Conservation (phyloP, 1,139 yeast species). For the Torulaspora pretoriensis region DNA sequence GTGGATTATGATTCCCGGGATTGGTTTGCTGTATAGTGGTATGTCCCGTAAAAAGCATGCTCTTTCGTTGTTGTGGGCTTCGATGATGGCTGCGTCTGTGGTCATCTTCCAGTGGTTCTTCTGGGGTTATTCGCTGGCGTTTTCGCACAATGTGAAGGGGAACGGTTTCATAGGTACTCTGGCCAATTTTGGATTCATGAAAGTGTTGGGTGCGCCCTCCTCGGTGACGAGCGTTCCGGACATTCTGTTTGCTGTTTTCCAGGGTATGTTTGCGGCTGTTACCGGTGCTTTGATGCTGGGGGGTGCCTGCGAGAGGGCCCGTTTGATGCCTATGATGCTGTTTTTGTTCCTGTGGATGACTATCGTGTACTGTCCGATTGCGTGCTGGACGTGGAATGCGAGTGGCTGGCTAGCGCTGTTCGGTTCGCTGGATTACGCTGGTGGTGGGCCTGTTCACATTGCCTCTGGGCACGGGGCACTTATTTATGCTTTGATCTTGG, state of each 20-base stretch:
- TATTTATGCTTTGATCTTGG: conserved; percentile 85
- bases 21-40: conserved; percentile 87
- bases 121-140: conserved; percentile 92
- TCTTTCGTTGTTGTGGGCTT: conserved; percentile 86
- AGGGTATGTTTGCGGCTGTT: conserved; percentile 92
- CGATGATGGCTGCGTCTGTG: conserved; percentile 78
- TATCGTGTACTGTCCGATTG: conserved; percentile 91
- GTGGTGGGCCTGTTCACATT: conserved; percentile 98
- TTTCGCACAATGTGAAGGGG: conserved; percentile 64
- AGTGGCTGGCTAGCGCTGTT: conserved; percentile 80
- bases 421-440: conserved; percentile 93
- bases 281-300: conserved; percentile 94
- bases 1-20: conserved; percentile 94
- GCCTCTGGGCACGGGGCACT: conserved; percentile 92
- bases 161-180: conserved; percentile 70
- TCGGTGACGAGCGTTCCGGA: conserved; percentile 71
- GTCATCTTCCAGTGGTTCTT: conserved; percentile 93
- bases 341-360: conserved; percentile 92
- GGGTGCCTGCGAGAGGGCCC: conserved; percentile 97
- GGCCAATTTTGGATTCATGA: conserved; percentile 70
- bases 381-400: conserved; percentile 96
- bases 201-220: conserved; percentile 78
- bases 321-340: conserved; percentile 93
- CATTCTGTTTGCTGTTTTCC: conserved; percentile 81
- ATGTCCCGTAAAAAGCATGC: conserved; percentile 91